These are phyloP conservation scores for Starmerella cellae DNA, from an alignment of 805 yeast species.

Conservation along the genomic window DNA sequence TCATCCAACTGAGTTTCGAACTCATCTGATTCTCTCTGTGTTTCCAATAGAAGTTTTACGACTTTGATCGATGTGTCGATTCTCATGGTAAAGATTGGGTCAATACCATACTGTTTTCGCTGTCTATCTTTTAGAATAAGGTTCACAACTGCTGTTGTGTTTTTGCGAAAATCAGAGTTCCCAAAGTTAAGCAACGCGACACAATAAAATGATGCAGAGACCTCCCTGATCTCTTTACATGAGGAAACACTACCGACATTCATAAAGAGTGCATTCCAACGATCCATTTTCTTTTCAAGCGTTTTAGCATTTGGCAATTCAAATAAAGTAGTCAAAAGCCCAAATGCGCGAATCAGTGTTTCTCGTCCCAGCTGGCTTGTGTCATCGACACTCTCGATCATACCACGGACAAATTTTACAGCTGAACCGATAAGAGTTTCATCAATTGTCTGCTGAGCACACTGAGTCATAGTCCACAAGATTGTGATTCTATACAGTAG, in stretches of 20 bases:
- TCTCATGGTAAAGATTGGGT: neutral
- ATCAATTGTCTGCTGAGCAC: conserved; percentile 23
- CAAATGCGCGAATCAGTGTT: conserved; percentile 20
- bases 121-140: neutral
- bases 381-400: conserved; percentile 20
- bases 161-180: conserved; percentile 1
- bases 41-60: neutral
- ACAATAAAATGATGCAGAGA: conserved; percentile 25
- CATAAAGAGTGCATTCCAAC: conserved; percentile 17
- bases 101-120: neutral
- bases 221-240: conserved; percentile 19
- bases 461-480: conserved; percentile 16
- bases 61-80: neutral
- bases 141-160: conserved; percentile 1
- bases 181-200: conserved; percentile 12
- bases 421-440: conserved; percentile 24
- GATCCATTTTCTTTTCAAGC: conserved; percentile 19
- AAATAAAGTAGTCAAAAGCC: conserved; percentile 22
- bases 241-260: conserved; percentile 22
- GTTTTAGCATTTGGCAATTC: conserved; percentile 4
- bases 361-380: conserved; percentile 24
- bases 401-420: conserved; percentile 24
- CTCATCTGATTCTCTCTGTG: neutral
- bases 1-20: conserved; percentile 10
- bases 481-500: conserved; percentile 17